Evolutionary conservation across 2,329 filamentous ascomycete genomes (phyloP), one percentile per base, ranked within the genome.

Genomic region (Cladosporium colombiae): DNA sequence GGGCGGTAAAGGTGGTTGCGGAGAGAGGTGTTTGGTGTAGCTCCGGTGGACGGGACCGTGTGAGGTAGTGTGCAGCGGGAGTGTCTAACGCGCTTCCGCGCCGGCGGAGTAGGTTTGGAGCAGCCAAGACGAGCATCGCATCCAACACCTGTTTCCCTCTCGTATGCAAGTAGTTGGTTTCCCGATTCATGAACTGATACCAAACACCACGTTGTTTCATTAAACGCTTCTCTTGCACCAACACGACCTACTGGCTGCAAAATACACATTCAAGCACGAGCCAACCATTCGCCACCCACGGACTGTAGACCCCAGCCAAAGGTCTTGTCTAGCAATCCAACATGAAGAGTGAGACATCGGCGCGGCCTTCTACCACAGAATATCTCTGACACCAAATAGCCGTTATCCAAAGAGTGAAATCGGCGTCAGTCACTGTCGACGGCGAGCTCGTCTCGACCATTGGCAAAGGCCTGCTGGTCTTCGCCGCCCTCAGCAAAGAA

Each of bases 391-490:
- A 67, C 60, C 62, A 66, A 67, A 62, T 74, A 97, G 95, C 93
- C 63, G 91, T 99, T 67, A 82, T 98, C 62, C 95, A 99, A 80
- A 88, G 95, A 70, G 95, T 99, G 61, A 88, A 97, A 67, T 98
- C 93, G 52, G 94, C 94, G 67, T 97, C 94, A 8, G 95, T 99
- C 73, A 95, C 93, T 1, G 94, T 99, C 62, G 93, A 99, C 76
- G 90, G 92, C 75, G 85, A 96, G 76, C 81, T 97, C 33, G 86
- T 99, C 55, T 98, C 95, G 1, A 91, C 90, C 3, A 98, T 99
- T 73, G 92, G 92, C 67, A 91, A 90, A 78, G 95, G 95, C 33
- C 81, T 99, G 52, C 84, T 99, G 7, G 92, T 98, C 35, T 90
- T 99, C 76, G 94, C 94, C 25, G 95, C 93, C 29, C 88, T 99